Evolutionary conservation across 2,329 filamentous ascomycete species (phyloP).

Genomic region (Penicillium glabrum): DNA sequence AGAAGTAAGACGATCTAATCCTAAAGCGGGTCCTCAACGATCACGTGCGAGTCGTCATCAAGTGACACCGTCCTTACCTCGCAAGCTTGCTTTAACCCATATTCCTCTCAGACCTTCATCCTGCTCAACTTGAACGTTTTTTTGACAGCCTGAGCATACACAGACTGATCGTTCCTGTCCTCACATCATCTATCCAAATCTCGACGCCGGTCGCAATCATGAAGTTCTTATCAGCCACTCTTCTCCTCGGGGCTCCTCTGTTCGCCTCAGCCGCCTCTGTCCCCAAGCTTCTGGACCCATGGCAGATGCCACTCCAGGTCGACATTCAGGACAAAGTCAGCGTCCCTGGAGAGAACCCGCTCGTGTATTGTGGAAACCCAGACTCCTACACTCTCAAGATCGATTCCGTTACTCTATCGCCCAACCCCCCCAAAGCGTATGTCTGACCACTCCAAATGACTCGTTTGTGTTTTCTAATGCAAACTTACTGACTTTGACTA

Average conservation of each 20-base stretch:
- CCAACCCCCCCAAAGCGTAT: slow-evolving; percentile 86
- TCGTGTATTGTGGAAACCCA: slow-evolving; percentile 74
- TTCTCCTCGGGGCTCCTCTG: slow-evolving; percentile 48
- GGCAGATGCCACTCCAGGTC: slow-evolving; percentile 52
- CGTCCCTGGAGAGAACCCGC: slow-evolving; percentile 81
- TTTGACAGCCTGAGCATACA: neutral
- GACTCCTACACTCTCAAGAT: slow-evolving; percentile 71
- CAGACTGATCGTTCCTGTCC: neutral
- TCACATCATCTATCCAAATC: neutral
- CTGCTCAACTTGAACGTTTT: neutral
- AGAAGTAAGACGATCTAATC: slow-evolving; percentile 1
- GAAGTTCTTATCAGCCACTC: slow-evolving; percentile 41
- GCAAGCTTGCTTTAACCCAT: neutral
- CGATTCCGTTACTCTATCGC: slow-evolving; percentile 73
- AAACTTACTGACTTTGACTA: slow-evolving; percentile 10
- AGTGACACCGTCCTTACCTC: neutral
- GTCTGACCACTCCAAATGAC: slow-evolving; percentile 35
- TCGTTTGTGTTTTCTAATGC: too few relatives aligned
- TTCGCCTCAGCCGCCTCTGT: slow-evolving; percentile 43
- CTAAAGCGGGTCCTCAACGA: neutral
- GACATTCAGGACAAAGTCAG: slow-evolving; percentile 52
- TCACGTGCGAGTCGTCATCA: slow-evolving; percentile 7
- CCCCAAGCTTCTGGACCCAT: slow-evolving; percentile 50
- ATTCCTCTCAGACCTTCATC: neutral
- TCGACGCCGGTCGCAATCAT: slow-evolving; percentile 27